Evolutionary conservation across 768 basidiomycete species (phyloP).

Genomic region (Psilocybe cubensis): DNA sequence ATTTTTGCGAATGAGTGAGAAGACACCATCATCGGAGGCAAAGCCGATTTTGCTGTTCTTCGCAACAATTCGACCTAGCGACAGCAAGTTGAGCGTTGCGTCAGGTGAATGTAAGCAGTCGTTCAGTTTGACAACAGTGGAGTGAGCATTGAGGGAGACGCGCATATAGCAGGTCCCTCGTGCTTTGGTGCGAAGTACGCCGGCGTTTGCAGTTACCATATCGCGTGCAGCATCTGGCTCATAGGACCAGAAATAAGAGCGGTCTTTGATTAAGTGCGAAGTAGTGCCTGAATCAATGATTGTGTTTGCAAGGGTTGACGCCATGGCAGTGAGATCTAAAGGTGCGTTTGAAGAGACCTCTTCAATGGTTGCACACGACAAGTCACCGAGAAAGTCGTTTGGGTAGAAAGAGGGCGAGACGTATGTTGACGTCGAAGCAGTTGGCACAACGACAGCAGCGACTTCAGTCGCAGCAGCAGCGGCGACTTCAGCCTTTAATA

Average conservation of each 20-base stretch:
- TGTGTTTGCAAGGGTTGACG: neutral
- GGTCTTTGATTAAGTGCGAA: neutral
- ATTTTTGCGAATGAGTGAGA: neutral
- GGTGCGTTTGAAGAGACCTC: neutral
- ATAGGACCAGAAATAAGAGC: neutral
- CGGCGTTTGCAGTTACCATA: neutral
- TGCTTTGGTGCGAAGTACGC: neutral
- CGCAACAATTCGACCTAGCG: constrained; percentile 20
- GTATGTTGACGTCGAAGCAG: neutral
- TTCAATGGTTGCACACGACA: neutral
- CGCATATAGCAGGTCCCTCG: neutral
- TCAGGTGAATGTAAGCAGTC: constrained; percentile 29
- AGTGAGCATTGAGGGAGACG: neutral
- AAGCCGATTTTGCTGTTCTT: constrained; percentile 1
- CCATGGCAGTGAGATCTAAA: neutral
- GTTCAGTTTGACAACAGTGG: constrained; percentile 8
- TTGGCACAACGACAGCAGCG: no score
- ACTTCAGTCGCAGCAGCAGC: no score
- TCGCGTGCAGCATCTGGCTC: neutral
- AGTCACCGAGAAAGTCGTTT: neutral
- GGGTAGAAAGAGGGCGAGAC: neutral
- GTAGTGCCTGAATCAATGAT: neutral
- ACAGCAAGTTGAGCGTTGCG: constrained; percentile 26
- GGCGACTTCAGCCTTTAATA: neutral
- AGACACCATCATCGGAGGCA: neutral